Base-by-base conservation (phyloP, 2,329 filamentous ascomycete genomes). In the Cordyceps militaris region DNA sequence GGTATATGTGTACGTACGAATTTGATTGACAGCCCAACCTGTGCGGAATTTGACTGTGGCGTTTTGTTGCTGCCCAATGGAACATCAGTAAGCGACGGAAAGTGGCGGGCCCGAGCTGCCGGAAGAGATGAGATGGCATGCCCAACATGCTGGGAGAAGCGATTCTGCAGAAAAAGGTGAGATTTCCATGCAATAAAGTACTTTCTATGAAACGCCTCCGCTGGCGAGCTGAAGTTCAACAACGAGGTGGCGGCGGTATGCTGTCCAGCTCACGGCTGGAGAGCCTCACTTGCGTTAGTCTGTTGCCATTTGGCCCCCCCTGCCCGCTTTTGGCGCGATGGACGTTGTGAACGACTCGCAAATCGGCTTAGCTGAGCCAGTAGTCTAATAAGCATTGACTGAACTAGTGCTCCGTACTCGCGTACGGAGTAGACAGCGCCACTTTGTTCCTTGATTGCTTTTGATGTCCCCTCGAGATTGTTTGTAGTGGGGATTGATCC, bases 401-500 rank as follows among this genome's bases (percentile, higher is more conserved):
- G 3, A 14, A 40, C 6, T 28, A 14, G 13, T 26, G 34, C 34
- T 38, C 34, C 34, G 34, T 38, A 28, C 21, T 16, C 16, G 23
- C 23, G 21, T 28, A 6, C 43, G 23, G 23, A 42, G 28, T 24
- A 23, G 28, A 23, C 14, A 8, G 9, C 23, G 50, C 23, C 30
- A 42, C 38, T 42, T n/a, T 28, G 48, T 38, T 42, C 23, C 23
- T 16, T 57, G 32, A 36, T 34, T 57, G 21, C 30, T 42, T 34
- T 57, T 57, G 46, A 57, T 57, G 44, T 57, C 44, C 54, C 54
- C 46, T 57, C 46, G 44, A 46, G 54, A 50, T 49, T 57, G 44
- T 49, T 57, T 43, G 46, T 24, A 43, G 54, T 50, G 54, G 44
- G 14, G 54, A 56, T 42, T 50, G 46, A 43, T 34, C 54, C 46